phyloP scores from a whole-genome alignment of 495 filamentous ascomycete species.

The Cudoniella acicularis region DNA sequence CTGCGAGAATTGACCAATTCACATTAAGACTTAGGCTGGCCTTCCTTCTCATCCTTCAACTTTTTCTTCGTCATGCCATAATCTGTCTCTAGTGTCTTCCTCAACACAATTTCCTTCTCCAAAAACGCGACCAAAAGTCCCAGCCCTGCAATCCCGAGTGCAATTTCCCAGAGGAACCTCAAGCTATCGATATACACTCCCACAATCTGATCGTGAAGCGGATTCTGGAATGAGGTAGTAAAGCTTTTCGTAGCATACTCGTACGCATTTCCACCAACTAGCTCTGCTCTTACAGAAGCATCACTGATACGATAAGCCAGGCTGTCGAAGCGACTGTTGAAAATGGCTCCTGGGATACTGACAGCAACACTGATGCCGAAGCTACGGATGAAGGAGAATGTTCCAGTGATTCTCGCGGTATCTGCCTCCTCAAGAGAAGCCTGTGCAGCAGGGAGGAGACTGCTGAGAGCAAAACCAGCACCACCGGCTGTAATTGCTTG shows the following conservation, averaged over 20 bases:
- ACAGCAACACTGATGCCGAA: constrained; percentile 49
- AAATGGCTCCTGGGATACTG: constrained; percentile 44
- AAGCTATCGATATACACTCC: constrained; percentile 24
- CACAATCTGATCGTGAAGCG: constrained; percentile 12
- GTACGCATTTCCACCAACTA: constrained; percentile 4
- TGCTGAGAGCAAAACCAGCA: constrained; percentile 38
- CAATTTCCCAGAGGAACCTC: constrained; percentile 25
- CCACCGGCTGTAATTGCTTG: constrained; percentile 46
- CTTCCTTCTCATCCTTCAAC: too few relatives aligned
- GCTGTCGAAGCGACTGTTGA: constrained; percentile 35
- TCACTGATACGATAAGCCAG: constrained; percentile 25
- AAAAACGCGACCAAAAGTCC: constrained; percentile 22
- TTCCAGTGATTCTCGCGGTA: constrained; percentile 35
- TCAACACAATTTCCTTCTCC: constrained; percentile 27
- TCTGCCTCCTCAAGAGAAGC: constrained; percentile 19
- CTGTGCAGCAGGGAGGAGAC: neutral
- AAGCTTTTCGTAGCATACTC: neutral
- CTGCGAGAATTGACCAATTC: neutral
- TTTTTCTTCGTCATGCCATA: too few relatives aligned
- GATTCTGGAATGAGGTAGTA: neutral
- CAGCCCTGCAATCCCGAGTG: constrained; percentile 23
- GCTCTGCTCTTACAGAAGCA: neutral
- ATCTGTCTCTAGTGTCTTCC: constrained; percentile 31
- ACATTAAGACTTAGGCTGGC: too few relatives aligned
- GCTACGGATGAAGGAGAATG: constrained; percentile 43